Conservation (phyloP, 2,329 filamentous ascomycete genomes). For the Diaporthe capsici region DNA sequence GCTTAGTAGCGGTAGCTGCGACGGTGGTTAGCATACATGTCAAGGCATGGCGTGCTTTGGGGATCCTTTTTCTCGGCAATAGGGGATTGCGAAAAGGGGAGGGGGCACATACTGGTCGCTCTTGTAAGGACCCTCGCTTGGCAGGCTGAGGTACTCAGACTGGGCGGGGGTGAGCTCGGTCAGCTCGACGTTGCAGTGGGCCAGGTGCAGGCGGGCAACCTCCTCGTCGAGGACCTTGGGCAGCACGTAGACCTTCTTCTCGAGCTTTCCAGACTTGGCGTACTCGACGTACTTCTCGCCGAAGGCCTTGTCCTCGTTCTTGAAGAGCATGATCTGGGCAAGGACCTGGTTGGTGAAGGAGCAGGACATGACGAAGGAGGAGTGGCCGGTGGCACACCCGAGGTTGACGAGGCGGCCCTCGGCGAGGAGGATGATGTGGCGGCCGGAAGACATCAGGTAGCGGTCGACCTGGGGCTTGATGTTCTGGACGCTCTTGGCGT, state of each 20-base stretch:
- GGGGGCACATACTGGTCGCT: constrained; percentile 80
- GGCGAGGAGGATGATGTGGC: constrained; percentile 97
- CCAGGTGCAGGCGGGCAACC: constrained; percentile 93
- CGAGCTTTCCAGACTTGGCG: constrained; percentile 90
- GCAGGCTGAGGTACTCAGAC: constrained; percentile 94
- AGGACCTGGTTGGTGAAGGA: constrained; percentile 99
- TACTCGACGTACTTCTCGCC: constrained; percentile 97
- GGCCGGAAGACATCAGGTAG: constrained; percentile 92
- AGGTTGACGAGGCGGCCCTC: constrained; percentile 99
- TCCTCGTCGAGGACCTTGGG: constrained; percentile 99
- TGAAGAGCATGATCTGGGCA: constrained; percentile 98
- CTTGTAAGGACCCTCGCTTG: constrained; percentile 94
- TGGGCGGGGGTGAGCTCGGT: constrained; percentile 87
- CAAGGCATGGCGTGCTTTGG: neutral
- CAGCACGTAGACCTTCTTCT: constrained; percentile 93
- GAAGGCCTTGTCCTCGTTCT: constrained; percentile 89
- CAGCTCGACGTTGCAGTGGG: constrained; percentile 95
- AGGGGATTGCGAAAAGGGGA: neutral
- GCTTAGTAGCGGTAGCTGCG: constrained; percentile 77
- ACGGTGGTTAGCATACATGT: constrained; percentile 48
- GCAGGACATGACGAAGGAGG: constrained; percentile 99
- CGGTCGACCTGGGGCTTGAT: constrained; percentile 99
- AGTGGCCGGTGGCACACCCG: constrained; percentile 98
- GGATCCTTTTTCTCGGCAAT: too few species aligned
- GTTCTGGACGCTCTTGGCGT: constrained; percentile 93